Percentiles rank a stretch among this genome's conserved stretches.
Conservation (phyloP, 164 flowering plant genomes). For the Paratinospora sagittata region DNA sequence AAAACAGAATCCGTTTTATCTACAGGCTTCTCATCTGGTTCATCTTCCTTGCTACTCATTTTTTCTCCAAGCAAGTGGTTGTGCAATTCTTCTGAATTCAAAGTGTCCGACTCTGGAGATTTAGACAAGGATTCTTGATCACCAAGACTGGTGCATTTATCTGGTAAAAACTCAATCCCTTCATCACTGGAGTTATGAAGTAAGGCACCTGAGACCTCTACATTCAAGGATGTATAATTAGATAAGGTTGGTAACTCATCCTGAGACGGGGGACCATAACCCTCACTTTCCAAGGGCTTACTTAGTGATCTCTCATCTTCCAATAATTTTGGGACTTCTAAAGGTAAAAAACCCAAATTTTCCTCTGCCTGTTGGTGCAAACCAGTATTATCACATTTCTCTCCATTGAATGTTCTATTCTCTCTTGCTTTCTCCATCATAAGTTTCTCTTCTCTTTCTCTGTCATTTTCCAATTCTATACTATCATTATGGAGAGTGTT, state of each 20-base stretch:
- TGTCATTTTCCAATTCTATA: constrained; percentile 5
- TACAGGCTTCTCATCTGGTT: constrained; percentile 19
- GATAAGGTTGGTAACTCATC: constrained; percentile 21
- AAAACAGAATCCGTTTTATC: constrained; percentile 12
- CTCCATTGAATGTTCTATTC: constrained; percentile 3
- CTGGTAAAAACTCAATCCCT: constrained; percentile 20
- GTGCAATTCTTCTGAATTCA: constrained; percentile 12
- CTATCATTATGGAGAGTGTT: background rate
- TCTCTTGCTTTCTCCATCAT: constrained; percentile 9
- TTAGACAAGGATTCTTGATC: constrained; percentile 23
- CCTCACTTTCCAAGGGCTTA: constrained; percentile 22
- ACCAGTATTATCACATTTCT: constrained; percentile 9
- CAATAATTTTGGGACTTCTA: constrained; percentile 15
- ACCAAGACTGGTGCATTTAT: constrained; percentile 17
- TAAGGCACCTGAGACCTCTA: constrained; percentile 16
- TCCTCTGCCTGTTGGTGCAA: constrained; percentile 4
- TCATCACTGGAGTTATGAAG: constrained; percentile 20
- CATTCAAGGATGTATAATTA: constrained; percentile 8
- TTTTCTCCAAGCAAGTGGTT: constrained; percentile 13
- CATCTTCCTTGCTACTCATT: constrained; percentile 13
- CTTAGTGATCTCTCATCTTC: constrained; percentile 11
- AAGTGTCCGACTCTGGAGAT: constrained; percentile 6
- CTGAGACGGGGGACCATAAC: constrained; percentile 7
- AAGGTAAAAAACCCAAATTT: constrained; percentile 1
- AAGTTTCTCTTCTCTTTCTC: constrained; percentile 4